Conservation (phyloP, 1,284 basidiomycete species). For the Malassezia globosa region DNA sequence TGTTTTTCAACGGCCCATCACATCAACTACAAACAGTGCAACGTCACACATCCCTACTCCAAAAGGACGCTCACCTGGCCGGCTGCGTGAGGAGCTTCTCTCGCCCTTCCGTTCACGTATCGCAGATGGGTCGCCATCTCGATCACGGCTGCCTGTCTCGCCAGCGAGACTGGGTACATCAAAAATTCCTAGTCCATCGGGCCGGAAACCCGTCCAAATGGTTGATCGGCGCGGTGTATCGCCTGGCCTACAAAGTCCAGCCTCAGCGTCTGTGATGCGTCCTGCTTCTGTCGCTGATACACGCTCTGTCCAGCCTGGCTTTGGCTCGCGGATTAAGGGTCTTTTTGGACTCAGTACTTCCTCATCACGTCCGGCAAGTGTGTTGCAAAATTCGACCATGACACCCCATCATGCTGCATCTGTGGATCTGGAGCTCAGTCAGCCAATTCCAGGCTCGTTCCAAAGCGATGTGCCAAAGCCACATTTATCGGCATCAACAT, state of each 20-base stretch:
- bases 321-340: constrained; percentile 32
- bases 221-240: background rate
- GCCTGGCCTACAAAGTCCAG: background rate
- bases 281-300: constrained; percentile 3
- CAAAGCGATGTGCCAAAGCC: background rate
- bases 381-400: constrained; percentile 21
- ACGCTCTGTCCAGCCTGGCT: constrained; percentile 7
- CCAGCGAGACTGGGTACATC: background rate
- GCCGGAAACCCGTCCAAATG: constrained; percentile 24
- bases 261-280: background rate
- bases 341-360: constrained; percentile 23
- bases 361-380: constrained; percentile 16
- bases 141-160: background rate
- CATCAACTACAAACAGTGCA: background rate
- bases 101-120: constrained; percentile 10
- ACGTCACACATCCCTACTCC: background rate
- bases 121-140: background rate
- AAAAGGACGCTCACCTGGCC: constrained; percentile 7
- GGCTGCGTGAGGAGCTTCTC: constrained; percentile 7
- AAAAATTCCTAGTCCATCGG: constrained; percentile 18
- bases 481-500: background rate
- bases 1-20: background rate
- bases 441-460: constrained; percentile 10
- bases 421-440: background rate
- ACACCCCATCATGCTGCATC: background rate